phyloP scores from a whole-genome alignment of 1,139 yeast genomes.

The Lodderomyces metapsilosis region DNA sequence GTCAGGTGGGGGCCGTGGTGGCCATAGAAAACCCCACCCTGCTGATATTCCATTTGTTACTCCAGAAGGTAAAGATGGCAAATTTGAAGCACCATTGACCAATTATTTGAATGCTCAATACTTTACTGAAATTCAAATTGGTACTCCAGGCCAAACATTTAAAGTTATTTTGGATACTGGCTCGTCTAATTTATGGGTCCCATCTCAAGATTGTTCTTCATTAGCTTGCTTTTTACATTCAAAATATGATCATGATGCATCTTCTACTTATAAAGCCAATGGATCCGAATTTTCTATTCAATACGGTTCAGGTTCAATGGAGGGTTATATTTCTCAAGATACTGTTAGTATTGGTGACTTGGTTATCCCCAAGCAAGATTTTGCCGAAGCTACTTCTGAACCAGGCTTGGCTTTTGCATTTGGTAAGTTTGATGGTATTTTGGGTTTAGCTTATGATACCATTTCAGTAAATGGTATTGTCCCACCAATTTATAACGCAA shows the following conservation, averaged over 20 bases:
- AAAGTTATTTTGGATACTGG: constrained; percentile 94
- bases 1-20: constrained; percentile 3
- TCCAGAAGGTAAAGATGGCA: constrained; percentile 22
- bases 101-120: constrained; percentile 95
- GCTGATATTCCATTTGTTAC: constrained; percentile 48
- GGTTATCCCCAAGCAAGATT: constrained; percentile 80
- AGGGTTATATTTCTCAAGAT: constrained; percentile 90
- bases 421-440: constrained; percentile 96
- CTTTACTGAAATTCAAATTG: constrained; percentile 82
- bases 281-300: constrained; percentile 82
- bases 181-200: constrained; percentile 95
- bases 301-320: constrained; percentile 90
- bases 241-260: constrained; percentile 79
- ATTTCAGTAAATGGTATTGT: constrained; percentile 85
- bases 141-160: constrained; percentile 90
- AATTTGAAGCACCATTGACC: constrained; percentile 76
- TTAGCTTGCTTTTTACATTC: constrained; percentile 92
- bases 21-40: constrained; percentile 14
- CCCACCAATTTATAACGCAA: constrained; percentile 92
- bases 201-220: constrained; percentile 82
- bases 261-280: constrained; percentile 79
- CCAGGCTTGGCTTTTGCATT: constrained; percentile 98
- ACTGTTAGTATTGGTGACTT: constrained; percentile 78
- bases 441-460: constrained; percentile 91
- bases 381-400: constrained; percentile 95